phyloP scores from a whole-genome alignment of 805 yeast species.

The Sungouiella blattae region DNA sequence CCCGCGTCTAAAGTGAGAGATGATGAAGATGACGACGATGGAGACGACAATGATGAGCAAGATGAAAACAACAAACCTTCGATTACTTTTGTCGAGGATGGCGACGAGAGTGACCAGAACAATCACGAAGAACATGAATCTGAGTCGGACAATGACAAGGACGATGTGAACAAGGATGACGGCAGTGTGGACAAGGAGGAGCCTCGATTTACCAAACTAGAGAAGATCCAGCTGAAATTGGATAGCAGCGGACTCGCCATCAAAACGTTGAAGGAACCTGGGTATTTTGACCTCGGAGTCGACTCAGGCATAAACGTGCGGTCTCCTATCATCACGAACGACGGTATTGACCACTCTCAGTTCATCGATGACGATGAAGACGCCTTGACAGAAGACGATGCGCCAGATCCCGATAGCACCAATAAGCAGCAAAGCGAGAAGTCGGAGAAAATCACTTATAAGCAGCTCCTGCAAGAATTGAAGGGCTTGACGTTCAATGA shows the following conservation, averaged over 20 bases:
- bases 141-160: slow-evolving; percentile 8
- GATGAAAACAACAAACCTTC: slow-evolving; percentile 45
- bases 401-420: slow-evolving; percentile 9
- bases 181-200: too few relatives aligned
- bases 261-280: background rate
- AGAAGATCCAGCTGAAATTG: background rate
- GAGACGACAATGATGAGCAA: slow-evolving; percentile 14
- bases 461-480: slow-evolving; percentile 37
- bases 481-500: slow-evolving; percentile 63
- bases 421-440: background rate
- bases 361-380: slow-evolving; percentile 21
- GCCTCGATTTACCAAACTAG: slow-evolving; percentile 6
- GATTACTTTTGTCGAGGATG: slow-evolving; percentile 51
- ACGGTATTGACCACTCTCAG: slow-evolving; percentile 32
- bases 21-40: slow-evolving; percentile 54
- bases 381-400: background rate
- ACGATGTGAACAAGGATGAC: slow-evolving; percentile 6
- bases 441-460: slow-evolving; percentile 22
- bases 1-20: slow-evolving; percentile 67
- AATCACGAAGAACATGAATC: slow-evolving; percentile 9
- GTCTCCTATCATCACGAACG: slow-evolving; percentile 36
- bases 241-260: background rate
- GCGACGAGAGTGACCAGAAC: slow-evolving; percentile 20
- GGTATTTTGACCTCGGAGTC: slow-evolving; percentile 5
- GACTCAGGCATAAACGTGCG: slow-evolving; percentile 10